Percentiles rank a stretch among this genome's conserved stretches.
These are phyloP conservation scores for Dactylorhiza incarnata DNA, from an alignment of 106 monocot genomes.

Conservation along the genomic window DNA sequence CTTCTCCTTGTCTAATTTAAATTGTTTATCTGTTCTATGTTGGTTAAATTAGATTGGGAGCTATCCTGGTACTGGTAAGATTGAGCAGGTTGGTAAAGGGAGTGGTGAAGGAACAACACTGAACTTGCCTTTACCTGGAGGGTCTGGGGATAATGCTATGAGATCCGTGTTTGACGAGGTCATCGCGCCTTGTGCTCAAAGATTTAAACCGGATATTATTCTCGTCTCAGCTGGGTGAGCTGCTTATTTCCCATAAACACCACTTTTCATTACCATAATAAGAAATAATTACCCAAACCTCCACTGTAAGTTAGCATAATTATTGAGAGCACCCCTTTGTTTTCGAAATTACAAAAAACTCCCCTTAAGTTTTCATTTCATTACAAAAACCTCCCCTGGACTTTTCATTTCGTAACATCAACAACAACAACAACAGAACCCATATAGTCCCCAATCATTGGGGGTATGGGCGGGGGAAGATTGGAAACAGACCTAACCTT, in stretches of 20 bases:
- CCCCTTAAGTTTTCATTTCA: too few species aligned
- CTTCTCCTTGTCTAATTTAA: neutral
- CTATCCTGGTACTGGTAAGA: conserved; percentile 95
- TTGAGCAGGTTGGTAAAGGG: conserved; percentile 78
- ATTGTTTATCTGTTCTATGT: neutral
- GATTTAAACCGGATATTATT: conserved; percentile 93
- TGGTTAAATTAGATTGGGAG: conserved; percentile 60
- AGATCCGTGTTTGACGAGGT: conserved; percentile 81
- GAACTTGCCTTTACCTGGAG: conserved; percentile 87
- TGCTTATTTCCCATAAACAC: conserved; percentile 4
- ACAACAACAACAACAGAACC: too few species aligned
- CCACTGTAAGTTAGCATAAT: neutral
- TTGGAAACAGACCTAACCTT: too few species aligned
- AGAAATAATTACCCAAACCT: neutral
- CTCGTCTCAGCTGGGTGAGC: conserved; percentile 97
- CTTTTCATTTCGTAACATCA: too few species aligned
- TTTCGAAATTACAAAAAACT: neutral
- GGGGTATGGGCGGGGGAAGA: too few species aligned
- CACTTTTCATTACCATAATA: neutral
- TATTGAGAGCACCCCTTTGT: too few species aligned
- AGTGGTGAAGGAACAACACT: conserved; percentile 83
- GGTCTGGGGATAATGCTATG: conserved; percentile 83
- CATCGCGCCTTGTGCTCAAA: conserved; percentile 81
- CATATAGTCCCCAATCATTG: too few species aligned
- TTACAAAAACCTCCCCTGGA: too few species aligned